Conservation (phyloP, 148 eudicot species). For the Vaccinium macrocarpon region DNA sequence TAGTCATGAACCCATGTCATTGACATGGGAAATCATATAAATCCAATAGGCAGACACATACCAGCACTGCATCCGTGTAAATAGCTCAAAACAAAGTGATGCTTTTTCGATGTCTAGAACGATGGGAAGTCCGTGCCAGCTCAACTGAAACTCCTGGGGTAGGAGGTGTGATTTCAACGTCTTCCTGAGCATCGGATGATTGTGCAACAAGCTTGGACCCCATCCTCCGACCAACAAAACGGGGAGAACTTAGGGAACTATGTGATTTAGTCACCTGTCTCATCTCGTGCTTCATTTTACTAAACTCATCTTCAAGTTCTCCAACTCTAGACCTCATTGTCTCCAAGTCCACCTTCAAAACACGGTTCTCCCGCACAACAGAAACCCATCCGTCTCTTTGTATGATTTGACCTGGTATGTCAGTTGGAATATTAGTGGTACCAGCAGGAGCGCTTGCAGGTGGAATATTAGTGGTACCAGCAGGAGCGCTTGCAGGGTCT, state of each 20-base stretch:
- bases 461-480: constrained; percentile 28
- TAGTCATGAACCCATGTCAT: neutral
- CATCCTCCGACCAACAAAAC: constrained; percentile 41
- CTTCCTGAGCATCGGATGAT: constrained; percentile 49
- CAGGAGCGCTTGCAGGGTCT: constrained; percentile 45
- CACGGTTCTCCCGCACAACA: constrained; percentile 66
- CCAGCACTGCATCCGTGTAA: neutral
- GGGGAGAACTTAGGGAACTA: constrained; percentile 56
- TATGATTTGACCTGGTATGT: constrained; percentile 40
- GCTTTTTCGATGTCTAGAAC: constrained; percentile 55
- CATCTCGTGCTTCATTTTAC: constrained; percentile 69
- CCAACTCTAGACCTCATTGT: constrained; percentile 74
- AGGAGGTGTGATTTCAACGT: constrained; percentile 45
- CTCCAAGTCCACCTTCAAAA: constrained; percentile 72
- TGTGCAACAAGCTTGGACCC: constrained; percentile 61
- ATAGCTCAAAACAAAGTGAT: constrained; percentile 36
- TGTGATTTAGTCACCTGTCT: constrained; percentile 65
- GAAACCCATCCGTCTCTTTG: constrained; percentile 79
- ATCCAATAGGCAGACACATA: neutral
- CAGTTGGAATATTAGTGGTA: constrained; percentile 25
- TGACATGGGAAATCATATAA: neutral
- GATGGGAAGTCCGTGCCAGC: constrained; percentile 36
- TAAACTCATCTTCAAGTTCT: constrained; percentile 79
- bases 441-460: constrained; percentile 35
- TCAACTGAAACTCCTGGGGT: constrained; percentile 59